Percentiles rank a stretch among this genome's conserved stretches.
Conservation (phyloP, 306 rosid genomes). For the Sesbania bispinosa region DNA sequence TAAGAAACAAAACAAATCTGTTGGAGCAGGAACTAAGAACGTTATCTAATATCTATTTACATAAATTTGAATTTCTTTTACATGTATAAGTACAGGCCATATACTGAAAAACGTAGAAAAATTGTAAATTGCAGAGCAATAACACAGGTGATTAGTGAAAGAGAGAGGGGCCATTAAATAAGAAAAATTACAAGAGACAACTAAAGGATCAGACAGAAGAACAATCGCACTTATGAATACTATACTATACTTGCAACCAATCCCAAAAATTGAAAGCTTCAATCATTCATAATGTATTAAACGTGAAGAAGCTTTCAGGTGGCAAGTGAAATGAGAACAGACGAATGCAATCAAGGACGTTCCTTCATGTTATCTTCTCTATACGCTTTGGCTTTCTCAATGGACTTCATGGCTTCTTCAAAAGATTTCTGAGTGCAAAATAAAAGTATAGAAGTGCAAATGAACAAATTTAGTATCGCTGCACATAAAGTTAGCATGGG, state of each 20-base stretch:
- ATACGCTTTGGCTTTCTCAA: constrained; percentile 48
- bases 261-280: not conserved
- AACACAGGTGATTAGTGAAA: not conserved
- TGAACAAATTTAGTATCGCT: not conserved
- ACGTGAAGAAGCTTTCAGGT: constrained; percentile 17
- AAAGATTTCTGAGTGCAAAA: constrained; percentile 69
- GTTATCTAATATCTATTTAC: constrained; percentile 9
- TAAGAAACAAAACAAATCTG: no score
- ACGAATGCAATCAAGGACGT: constrained; percentile 19
- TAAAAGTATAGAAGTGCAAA: not conserved
- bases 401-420: constrained; percentile 72
- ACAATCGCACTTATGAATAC: not conserved
- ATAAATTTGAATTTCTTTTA: not conserved
- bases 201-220: not conserved
- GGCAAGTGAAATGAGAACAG: not conserved
- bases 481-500: not conserved
- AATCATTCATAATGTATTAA: not conserved
- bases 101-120: not conserved
- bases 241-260: not conserved
- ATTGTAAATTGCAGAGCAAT: not conserved
- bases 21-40: no score
- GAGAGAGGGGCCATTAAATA: not conserved
- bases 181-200: not conserved
- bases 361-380: constrained; percentile 38
- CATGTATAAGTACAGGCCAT: not conserved